Evolutionary conservation across 768 basidiomycete genomes (phyloP), one percentile per base, ranked within the genome.

Genomic region (Collybiopsis luxurians): DNA sequence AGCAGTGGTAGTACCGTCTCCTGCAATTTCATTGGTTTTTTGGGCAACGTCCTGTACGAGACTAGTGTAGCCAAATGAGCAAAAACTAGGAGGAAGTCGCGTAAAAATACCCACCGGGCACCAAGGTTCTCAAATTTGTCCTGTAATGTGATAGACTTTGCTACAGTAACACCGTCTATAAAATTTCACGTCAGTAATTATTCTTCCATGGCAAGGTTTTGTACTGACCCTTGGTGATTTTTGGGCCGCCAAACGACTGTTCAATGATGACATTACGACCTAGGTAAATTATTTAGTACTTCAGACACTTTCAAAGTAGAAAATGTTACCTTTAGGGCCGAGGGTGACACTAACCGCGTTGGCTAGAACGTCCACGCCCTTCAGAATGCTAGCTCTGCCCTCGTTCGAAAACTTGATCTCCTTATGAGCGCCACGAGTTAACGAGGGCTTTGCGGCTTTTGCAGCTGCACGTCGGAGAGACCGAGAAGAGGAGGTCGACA

Each of bases 121-220:
- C 95, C 95, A 56, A 98, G 90, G 80, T 98, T 98, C 81, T 98
- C 93, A 68, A 98, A 98, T 75, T 95, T 97, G 85, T 98, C 94
- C 76, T 98, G 87, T 65, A 98, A 83, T 4, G 86, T 79, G 64
- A 99, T 93, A 36, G 93, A 79, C 79, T 98, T 99, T 57, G 96
- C 96, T 38, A 98, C 96, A 26, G 95, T 96, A 19, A 97, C 96
- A 85, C 95, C 96, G 72, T 98, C 94, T 92, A 53, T 5, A 56
- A 56, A 15, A 24, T n/a, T 56, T 53, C 26, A 50, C 38, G 27
- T 59, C 52, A 61, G 47, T 48, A 24, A 31, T 21, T 23, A 24
- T 49, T 39, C 24, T 44, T 24, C 28, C 28, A 7, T 55, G 10
- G 44, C 39, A 47, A 28, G 49, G 31, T 64, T 24, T 30, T 44